Conservation (phyloP, 306 rosid species). For the Ziziphus jujuba region DNA sequence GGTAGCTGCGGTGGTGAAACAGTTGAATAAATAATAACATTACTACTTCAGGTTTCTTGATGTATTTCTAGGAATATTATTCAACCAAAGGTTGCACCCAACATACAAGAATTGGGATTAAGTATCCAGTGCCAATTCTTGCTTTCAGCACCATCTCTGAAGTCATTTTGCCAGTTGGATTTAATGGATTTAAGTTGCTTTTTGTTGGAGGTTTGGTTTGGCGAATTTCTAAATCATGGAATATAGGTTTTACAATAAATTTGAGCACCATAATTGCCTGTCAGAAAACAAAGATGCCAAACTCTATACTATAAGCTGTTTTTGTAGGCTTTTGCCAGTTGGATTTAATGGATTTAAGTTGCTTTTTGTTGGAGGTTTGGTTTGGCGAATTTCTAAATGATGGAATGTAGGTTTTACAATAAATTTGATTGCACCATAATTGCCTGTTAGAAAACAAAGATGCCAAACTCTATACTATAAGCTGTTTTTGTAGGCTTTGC, state of each 20-base stretch:
- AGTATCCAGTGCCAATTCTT: neutral
- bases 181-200: no score
- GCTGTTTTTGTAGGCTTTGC: neutral
- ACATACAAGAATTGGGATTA: slow-evolving; percentile 6
- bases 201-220: neutral
- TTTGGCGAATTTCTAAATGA: neutral
- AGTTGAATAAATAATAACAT: neutral
- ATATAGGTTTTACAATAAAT: neutral
- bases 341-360: no score
- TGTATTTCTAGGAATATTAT: neutral
- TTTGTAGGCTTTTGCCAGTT: neutral
- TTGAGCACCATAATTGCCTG: neutral
- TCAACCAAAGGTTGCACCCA: neutral
- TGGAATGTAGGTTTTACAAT: neutral
- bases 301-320: neutral
- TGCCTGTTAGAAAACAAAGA: neutral
- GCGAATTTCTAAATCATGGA: neutral
- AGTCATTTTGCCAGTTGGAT: neutral
- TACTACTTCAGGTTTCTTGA: neutral
- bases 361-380: neutral
- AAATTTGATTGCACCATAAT: neutral
- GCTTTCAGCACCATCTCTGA: neutral
- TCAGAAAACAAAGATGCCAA: neutral
- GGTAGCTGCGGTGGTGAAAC: neutral
- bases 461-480: neutral